Base-by-base conservation (phyloP, 345 rosid genomes). In the Garcia nutans region DNA sequence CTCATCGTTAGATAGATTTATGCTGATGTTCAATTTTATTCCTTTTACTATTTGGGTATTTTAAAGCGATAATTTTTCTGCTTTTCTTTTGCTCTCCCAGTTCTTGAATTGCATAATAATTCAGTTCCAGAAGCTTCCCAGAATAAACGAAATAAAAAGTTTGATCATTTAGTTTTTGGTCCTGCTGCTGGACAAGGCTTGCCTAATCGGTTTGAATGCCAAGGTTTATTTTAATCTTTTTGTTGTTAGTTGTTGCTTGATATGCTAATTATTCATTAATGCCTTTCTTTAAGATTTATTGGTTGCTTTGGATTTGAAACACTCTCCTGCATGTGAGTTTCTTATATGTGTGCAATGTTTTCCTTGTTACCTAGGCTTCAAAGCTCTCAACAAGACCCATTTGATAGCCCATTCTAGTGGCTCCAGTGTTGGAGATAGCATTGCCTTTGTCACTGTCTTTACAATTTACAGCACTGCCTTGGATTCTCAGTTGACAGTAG, bases 181-280 rank as follows among this genome's bases (percentile, higher is more conserved):
- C 87, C 87, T 50, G 86, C 86, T 17, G 90, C 98, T 66, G 99
- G 97, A 50, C 84, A 85, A 83, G 97, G 98, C 84, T 87, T 90
- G 72, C 87, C 85, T 2, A 83, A 93, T 75, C 94, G 97, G 49
- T 82, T 93, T 82, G 97, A 93, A 68, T 93, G 98, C 80, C 86
- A 67, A 88, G 97, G 97, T 96, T 81, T 56, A 24, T 64, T 5
- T 5, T 52, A 15, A 7, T 37, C 41, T 37, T 19, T 6, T 59
- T 13, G 26, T 19, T 23, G 3, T 61, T 22, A 33, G 41, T 9
- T 54, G 58, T 58, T 1, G 19, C 19, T 22, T 63, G 19, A 24
- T 68, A 11, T n/a, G 41, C 67, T 63, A 33, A 65, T 8, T n/a
- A 20, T 11, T 12, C 65, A 58, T 24, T 37, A 37, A 37, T 26